Percentiles rank a stretch among this genome's conserved stretches.
Evolutionary conservation across 352 stramenopile genomes (phyloP).

Genomic region (Phytophthora hybrid): DNA sequence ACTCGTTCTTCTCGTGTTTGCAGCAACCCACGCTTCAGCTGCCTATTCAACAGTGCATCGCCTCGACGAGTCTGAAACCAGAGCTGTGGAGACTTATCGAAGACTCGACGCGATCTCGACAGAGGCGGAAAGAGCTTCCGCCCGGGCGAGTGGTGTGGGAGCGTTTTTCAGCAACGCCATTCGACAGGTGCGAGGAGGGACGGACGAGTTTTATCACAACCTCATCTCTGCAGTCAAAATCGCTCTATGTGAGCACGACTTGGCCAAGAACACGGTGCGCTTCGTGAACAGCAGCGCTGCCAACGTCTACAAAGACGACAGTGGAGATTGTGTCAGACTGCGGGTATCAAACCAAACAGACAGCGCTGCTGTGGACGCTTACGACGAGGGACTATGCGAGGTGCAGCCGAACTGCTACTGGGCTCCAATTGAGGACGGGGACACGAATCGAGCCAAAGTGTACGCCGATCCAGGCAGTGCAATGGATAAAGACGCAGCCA

Average conservation of each 20-base stretch:
- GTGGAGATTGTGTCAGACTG: constrained; percentile 50
- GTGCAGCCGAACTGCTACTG: constrained; percentile 76
- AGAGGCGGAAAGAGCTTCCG: constrained; percentile 13
- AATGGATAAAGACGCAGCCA: constrained; percentile 30
- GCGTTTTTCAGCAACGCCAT: constrained; percentile 50
- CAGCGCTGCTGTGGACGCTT: constrained; percentile 31
- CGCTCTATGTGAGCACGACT: constrained; percentile 50
- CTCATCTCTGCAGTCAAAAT: constrained; percentile 66
- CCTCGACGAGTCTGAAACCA: background rate
- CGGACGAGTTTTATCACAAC: constrained; percentile 59
- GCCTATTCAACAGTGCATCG: background rate
- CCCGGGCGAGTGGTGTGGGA: constrained; percentile 55
- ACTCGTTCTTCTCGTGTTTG: background rate
- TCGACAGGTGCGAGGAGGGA: constrained; percentile 61
- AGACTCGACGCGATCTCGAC: constrained; percentile 9
- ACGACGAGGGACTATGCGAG: constrained; percentile 51
- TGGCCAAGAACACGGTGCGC: constrained; percentile 34
- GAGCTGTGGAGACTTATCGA: constrained; percentile 12
- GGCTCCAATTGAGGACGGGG: constrained; percentile 39
- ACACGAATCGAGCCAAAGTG: constrained; percentile 34
- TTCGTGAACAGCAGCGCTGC: constrained; percentile 43
- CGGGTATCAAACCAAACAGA: constrained; percentile 25
- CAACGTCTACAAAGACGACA: constrained; percentile 51
- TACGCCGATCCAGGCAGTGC: constrained; percentile 40
- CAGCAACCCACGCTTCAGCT: background rate